Evolutionary conservation across 2,329 filamentous ascomycete genomes (phyloP).

Genomic region (Didymellaceae sp.): DNA sequence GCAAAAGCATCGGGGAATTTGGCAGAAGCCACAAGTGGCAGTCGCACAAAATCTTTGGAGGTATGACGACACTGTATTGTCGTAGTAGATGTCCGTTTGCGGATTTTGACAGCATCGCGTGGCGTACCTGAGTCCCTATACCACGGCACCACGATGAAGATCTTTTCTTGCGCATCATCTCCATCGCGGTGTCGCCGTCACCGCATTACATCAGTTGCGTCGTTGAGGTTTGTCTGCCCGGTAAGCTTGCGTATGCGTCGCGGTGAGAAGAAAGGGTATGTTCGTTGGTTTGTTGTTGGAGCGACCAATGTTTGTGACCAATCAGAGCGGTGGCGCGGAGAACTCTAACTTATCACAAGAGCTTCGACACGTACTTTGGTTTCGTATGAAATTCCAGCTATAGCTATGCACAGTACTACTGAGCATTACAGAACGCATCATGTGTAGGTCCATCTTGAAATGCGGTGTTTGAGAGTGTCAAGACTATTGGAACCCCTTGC

Average conservation of each 20-base stretch:
- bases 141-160: constrained; percentile 5
- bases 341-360: too few relatives aligned
- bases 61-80: constrained; percentile 9
- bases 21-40: background rate
- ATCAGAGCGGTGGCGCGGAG: background rate
- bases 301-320: too few relatives aligned
- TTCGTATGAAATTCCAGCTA: too few relatives aligned
- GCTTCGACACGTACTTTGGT: too few relatives aligned
- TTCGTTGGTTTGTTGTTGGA: too few relatives aligned
- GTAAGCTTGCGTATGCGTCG: background rate
- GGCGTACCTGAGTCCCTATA: constrained; percentile 9
- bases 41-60: background rate
- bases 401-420: too few relatives aligned
- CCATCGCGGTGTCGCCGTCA: background rate
- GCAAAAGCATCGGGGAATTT: background rate
- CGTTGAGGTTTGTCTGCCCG: background rate
- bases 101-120: constrained; percentile 13
- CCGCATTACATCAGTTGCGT: background rate
- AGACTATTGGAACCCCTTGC: too few relatives aligned
- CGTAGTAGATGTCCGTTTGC: constrained; percentile 12
- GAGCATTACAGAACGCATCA: too few relatives aligned
- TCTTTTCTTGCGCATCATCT: constrained; percentile 1
- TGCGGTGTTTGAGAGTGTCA: too few relatives aligned
- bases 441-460: too few relatives aligned
- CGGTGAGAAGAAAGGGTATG: constrained; percentile 2